Base-by-base conservation (phyloP, 768 basidiomycete genomes). In the Suillus ampliporus region DNA sequence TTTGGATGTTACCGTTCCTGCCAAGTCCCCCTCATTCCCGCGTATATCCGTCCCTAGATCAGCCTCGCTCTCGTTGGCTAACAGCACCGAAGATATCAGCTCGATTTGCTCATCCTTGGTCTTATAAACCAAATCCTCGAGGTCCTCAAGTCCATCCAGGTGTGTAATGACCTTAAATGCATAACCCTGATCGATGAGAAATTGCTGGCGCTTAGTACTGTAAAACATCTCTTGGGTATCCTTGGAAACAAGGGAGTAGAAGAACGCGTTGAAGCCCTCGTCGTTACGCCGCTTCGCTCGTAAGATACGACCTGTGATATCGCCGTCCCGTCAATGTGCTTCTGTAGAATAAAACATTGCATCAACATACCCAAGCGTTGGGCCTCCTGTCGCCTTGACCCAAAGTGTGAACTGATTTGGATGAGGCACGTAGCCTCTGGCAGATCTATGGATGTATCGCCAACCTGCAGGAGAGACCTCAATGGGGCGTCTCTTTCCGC, bases 141-240 rank as follows among this genome's bases (percentile, higher is more conserved):
- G 83, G 47, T 84, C 82, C 62, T 97, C 90, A 31, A 99, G 82
- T 10, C 97, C 97, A 65, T 99, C 95, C 19, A 99, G 86, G 69
- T 96, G 93, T 2, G 97, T 99, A 77, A 99, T 99, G 58, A 99
- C 97, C 78, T 99, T 99, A 87, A 99, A 99, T 7, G 97, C 92
- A 78, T 99, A 99, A 3, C 97, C 97, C 78, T 98, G 96, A 73
- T 99, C 97, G 71, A 99, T 97, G 68, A 99, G 80, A 79, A 99
- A 99, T 72, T 98, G 95, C 72, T 99, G 97, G 17, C 97, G 89
- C 78, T 99, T 99, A 4, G 97, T 97, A 74, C 94, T 96, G 83
- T 98, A 99, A 78, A 90, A 99, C 95, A 99, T 99, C 78, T 99
- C 97, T 72, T 97, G 95, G 5, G 97, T 99, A 78, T 98, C 97